These are phyloP conservation scores for Tylopilus rubrobrunneus DNA, from an alignment of 768 basidiomycete species.

Conservation along the genomic window DNA sequence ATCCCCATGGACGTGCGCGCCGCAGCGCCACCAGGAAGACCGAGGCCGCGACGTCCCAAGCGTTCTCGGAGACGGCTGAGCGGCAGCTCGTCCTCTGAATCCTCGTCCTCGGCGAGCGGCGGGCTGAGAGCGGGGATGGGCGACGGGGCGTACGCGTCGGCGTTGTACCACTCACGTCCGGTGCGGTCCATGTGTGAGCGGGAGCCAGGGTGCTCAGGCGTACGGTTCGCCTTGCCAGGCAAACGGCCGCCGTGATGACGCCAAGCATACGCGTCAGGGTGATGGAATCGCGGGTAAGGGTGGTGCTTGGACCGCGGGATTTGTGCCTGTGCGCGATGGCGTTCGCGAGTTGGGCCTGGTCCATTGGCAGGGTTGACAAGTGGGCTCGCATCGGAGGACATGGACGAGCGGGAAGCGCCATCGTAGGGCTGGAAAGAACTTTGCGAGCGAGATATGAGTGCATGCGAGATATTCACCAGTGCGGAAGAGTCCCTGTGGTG, in stretches of 20 bases:
- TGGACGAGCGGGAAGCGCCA: background rate
- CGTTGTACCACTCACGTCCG: slow-evolving; percentile 11
- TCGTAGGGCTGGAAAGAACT: slow-evolving; percentile 16
- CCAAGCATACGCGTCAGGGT: slow-evolving; percentile 16
- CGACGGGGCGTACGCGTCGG: slow-evolving; percentile 11
- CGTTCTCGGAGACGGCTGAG: slow-evolving; percentile 11
- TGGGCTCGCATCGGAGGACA: slow-evolving; percentile 3
- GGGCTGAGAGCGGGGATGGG: slow-evolving; percentile 18
- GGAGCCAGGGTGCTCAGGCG: slow-evolving; percentile 2
- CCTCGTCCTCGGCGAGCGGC: slow-evolving; percentile 5
- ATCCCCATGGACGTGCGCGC: background rate
- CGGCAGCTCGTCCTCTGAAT: slow-evolving; percentile 15
- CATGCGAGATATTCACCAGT: slow-evolving; percentile 11
- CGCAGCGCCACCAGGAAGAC: background rate
- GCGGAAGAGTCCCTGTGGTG: slow-evolving; percentile 1
- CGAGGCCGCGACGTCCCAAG: background rate
- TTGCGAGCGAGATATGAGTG: slow-evolving; percentile 19
- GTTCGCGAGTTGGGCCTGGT: background rate
- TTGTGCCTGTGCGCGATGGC: background rate
- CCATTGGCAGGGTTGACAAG: background rate
- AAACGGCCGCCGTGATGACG: slow-evolving; percentile 11
- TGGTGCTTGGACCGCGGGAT: background rate
- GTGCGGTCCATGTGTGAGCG: slow-evolving; percentile 4
- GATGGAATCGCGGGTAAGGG: slow-evolving; percentile 5
- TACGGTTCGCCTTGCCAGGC: slow-evolving; percentile 13